phyloP scores from a whole-genome alignment of 345 rosid species.

The Eucalyptus polyanthemos region DNA sequence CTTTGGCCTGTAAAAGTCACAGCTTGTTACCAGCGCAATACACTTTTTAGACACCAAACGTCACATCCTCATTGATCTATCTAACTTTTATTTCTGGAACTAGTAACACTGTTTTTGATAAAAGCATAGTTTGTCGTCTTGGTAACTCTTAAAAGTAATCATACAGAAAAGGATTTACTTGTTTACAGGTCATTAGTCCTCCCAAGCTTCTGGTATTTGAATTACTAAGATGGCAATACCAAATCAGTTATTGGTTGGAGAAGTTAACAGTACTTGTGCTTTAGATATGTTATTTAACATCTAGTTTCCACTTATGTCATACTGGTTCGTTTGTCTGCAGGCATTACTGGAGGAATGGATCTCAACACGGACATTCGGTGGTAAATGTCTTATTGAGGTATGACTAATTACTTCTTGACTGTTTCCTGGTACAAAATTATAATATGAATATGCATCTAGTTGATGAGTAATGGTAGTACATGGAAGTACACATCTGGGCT shows the following conservation, averaged over 20 bases:
- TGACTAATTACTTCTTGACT: not conserved
- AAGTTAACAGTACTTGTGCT: not conserved
- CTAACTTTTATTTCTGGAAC: not conserved
- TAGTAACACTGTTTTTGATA: not conserved
- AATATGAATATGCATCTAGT: not conserved
- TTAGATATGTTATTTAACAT: not conserved
- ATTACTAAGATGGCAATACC: not conserved
- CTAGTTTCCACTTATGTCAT: not conserved
- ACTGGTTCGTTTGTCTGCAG: conserved; percentile 17
- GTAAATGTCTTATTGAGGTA: conserved; percentile 61
- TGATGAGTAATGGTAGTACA: not conserved
- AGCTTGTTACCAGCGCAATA: not conserved
- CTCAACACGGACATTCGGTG: conserved; percentile 44
- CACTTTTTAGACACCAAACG: not conserved
- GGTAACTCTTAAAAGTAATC: not conserved
- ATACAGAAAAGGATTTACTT: not conserved
- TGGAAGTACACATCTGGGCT: not conserved
- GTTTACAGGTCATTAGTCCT: not conserved
- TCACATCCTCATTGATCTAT: not conserved
- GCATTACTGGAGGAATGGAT: conserved; percentile 95
- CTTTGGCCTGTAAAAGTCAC: not conserved
- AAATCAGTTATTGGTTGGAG: not conserved
- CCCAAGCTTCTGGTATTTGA: not conserved
- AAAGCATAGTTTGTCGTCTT: not conserved
- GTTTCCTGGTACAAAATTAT: not conserved